Percentiles rank a stretch among this genome's conserved stretches.
Conservation (phyloP, 306 rosid genomes). For the Aeschynomene evenia region DNA sequence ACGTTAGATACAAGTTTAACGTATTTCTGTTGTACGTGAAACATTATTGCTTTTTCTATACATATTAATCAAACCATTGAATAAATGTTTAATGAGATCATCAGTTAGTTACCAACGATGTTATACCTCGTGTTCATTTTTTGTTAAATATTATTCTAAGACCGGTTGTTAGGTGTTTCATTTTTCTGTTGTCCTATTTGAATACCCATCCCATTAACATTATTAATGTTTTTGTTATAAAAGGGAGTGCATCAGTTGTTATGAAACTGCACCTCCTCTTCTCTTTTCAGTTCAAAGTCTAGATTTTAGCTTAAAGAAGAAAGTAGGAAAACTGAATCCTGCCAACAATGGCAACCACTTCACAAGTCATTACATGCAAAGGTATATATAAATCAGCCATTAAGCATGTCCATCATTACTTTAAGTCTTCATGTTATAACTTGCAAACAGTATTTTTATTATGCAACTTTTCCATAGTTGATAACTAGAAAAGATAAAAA, state of each 20-base stretch:
- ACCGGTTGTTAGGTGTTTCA: too few relatives aligned
- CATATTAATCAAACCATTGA: too few relatives aligned
- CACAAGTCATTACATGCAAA: slow-evolving; percentile 36
- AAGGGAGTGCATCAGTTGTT: background rate
- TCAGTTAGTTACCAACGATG: too few relatives aligned
- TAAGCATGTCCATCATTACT: background rate
- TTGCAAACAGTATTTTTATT: background rate
- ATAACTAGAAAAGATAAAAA: too few relatives aligned
- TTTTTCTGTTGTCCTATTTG: too few relatives aligned
- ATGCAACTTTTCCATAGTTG: background rate
- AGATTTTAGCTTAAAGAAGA: background rate
- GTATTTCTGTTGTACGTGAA: too few relatives aligned
- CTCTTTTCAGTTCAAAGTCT: background rate
- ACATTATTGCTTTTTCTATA: too few relatives aligned
- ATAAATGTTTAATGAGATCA: too few relatives aligned
- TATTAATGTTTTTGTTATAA: background rate
- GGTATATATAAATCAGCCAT: background rate
- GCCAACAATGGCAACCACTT: background rate
- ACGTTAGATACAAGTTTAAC: too few relatives aligned
- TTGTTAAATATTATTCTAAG: too few relatives aligned
- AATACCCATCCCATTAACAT: too few relatives aligned
- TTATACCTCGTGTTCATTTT: too few relatives aligned
- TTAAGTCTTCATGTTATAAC: background rate
- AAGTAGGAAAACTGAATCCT: background rate
- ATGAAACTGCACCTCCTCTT: background rate